phyloP scores from a whole-genome alignment of 495 filamentous ascomycete species.

The Penicillium bovifimosum region DNA sequence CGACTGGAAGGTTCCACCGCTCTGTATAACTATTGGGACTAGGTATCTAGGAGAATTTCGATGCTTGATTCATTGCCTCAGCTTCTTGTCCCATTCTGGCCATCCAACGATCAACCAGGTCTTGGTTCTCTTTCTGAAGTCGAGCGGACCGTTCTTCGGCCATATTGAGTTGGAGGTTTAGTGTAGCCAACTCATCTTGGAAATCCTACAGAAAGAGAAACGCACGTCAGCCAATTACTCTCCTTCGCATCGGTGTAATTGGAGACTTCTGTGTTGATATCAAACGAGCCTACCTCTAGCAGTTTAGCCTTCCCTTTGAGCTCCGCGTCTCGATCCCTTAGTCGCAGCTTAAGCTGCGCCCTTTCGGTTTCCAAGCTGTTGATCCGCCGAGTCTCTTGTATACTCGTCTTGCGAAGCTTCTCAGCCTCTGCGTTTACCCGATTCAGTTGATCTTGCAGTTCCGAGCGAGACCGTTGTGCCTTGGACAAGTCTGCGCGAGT shows the following conservation, averaged over 20 bases:
- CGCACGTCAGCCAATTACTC: constrained; percentile 3
- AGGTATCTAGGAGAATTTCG: constrained; percentile 40
- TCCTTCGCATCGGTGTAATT: not conserved
- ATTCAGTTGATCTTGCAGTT: constrained; percentile 57
- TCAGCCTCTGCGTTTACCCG: constrained; percentile 55
- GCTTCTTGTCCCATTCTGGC: constrained; percentile 76
- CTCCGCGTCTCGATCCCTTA: constrained; percentile 82
- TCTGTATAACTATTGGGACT: not conserved
- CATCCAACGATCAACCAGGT: constrained; percentile 90
- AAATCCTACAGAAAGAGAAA: constrained; percentile 50
- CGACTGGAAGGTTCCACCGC: not conserved
- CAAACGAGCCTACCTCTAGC: constrained; percentile 53
- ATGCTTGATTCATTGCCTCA: constrained; percentile 74
- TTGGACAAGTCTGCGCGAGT: constrained; percentile 61
- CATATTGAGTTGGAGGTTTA: constrained; percentile 85
- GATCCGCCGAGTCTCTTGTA: constrained; percentile 52
- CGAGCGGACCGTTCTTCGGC: constrained; percentile 63
- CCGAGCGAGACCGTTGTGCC: constrained; percentile 65
- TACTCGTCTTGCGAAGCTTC: constrained; percentile 52
- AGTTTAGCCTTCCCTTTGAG: constrained; percentile 73
- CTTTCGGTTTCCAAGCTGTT: constrained; percentile 58
- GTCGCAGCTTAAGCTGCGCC: constrained; percentile 50
- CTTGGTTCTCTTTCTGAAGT: constrained; percentile 76
- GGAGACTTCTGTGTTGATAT: not conserved
- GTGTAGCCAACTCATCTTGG: constrained; percentile 81